Evolutionary conservation across 2,329 filamentous ascomycete species (phyloP), one percentile per base, ranked within the genome.

Genomic region (Fusarium chlamydosporum): DNA sequence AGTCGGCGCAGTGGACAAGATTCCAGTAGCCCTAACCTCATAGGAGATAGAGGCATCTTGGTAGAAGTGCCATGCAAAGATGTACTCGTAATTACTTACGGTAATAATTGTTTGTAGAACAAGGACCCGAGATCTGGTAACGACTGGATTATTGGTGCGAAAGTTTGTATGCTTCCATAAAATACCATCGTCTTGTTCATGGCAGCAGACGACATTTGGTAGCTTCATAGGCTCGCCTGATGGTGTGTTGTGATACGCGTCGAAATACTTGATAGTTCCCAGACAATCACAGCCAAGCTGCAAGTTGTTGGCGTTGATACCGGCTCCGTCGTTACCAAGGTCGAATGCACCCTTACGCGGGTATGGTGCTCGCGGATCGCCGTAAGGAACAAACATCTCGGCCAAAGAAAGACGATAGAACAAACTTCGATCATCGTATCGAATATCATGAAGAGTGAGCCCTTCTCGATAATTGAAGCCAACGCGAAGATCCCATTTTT

Each of bases 401-500:
- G 84, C 85, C 31, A 92, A 79, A 12, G 85, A 86, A 23, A 92
- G 76, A 0, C 89, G 83, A 75, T 92, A 89, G 72, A 92, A 85
- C 12, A 92, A 78, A 53, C 84, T 87, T 26, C 89, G 83, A 7
- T 85, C 86, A 66, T 90, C 88, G 66, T 90, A 92, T 63, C 84
- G 82, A 9, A 93, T 79, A 67, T 93, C 88, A 68, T 92, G 89
- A 0, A 93, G 82, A 1, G 89, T 89, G 3, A 88, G 84, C 13
- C 91, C 90, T 74, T 93, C 91, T 7, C 91, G 83, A 41, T 86
- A 84, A 79, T 91, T 92, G 80, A 91, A 92, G 7, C 86, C 85
- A 5, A 93, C 85, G 23, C 89, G 82, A 77, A 93, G 86, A 2
- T 84, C 82, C 89, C 89, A 92, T 72, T 90, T 88, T 75, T 89